Base-by-base conservation (phyloP, 2,329 filamentous ascomycete species). In the Colletotrichum endophyticum region DNA sequence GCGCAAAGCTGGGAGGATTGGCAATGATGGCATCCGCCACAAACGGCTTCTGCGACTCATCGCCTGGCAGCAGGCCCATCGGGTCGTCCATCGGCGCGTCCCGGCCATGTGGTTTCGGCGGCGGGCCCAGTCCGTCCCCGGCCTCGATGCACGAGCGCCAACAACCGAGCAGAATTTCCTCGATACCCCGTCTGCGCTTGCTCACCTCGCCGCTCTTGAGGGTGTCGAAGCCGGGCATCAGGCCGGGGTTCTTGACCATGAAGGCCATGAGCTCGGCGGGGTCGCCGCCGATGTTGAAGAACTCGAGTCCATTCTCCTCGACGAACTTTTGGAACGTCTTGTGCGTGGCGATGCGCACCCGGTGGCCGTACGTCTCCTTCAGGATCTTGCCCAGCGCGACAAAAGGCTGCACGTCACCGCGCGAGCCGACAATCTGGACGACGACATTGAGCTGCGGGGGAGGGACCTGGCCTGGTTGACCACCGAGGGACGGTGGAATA, bases 171-270 rank as follows among this genome's bases (percentile, higher is more conserved):
- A 98, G 86, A 77, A 97, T 96, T 76, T 95, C 91, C 75, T 93
- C 92, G 77, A 98, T 95, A 19, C 94, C 94, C 78, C 91, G 92
- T 34, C 95, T 90, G 34, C 95, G 89, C 83, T 93, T 94, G 57
- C 91, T 93, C 66, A 98, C 91, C 81, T 97, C 95, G 9, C 95
- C 95, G 78, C 90, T 94, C 76, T 92, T 93, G 66, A 98, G 85
- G 1, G 94, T 93, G 66, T 96, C 93, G 75, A 96, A 91, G 1
- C 94, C 94, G 2, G 95, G 95, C 93, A 98, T 95, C 36, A 98
- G 87, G 0, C 95, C 95, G 0, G 95, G 95, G 79, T 97, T 94
- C 84, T 96, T 96, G 62, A 97, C 95, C 95, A 98, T 98, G 81
- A 96, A 98, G 5, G 95, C 95, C 94, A 95, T 96, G 59, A 95